Evolutionary conservation across 257 asterid species (phyloP), one percentile per base, ranked within the genome.

Genomic region (Nicotiana attenuata): DNA sequence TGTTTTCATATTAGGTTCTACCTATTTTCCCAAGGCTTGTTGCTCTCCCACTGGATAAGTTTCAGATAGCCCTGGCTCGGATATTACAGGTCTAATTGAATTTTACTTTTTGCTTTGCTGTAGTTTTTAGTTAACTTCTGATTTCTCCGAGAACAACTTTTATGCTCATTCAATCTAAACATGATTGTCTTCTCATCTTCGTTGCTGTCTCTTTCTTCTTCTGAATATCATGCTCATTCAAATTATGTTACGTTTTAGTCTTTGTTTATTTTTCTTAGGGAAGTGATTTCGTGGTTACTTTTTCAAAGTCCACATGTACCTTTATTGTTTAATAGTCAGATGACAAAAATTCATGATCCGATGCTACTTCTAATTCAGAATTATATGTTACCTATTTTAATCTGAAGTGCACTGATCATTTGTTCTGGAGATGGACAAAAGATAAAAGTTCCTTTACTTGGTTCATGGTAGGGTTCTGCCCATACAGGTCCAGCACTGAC

Each of bases 401-500:
- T 24, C 80, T 26, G 63, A 50, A 24, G 5, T 14, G 20, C 60
- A 14, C 3, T 71, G 60, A 45, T 13, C 63, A 24, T 50, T 24
- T 75, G 80, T 26, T 52, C 35, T 50, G 78, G 59, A 82, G 80
- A 52, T 81, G 41, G 77, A 57, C 78, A 69, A 80, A 38, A 65
- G 66, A 81, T 77, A 61, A 78, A 59, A 16, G 76, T 41, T 80
- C 82, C 73, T 80, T 56, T 80, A 73, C 19, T 64, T 78, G 63
- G 77, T 85, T 82, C 81, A 76, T 83, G 85, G 66, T 87, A 96
- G 99, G 99, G 99, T 82, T 87, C 99, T 50, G 98, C 99, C 82
- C 97, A 93, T 82, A 77, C 97, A 16, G 99, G 98, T 87, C 99
- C 99, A 81, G 98, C 99, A 83, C 87, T 96, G 87, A 94, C 97